Percentiles rank a stretch among this genome's conserved stretches.
Evolutionary conservation across 2,329 filamentous ascomycete genomes (phyloP).

Genomic region (Trichothecium roseum): DNA sequence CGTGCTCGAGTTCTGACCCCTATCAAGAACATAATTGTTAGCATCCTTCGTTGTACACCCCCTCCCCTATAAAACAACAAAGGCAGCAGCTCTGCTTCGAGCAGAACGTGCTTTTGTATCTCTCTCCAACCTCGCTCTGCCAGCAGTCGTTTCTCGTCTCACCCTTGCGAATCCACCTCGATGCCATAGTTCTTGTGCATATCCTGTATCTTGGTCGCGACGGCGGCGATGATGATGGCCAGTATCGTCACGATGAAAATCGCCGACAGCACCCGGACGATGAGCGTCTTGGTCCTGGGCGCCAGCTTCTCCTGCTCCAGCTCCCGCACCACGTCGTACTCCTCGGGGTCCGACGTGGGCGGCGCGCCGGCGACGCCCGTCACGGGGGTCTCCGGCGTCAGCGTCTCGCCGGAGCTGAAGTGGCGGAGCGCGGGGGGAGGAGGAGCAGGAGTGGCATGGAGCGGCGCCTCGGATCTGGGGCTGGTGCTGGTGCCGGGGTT

Average conservation of each 20-base stretch:
- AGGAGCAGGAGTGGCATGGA: neutral
- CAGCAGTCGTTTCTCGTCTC: neutral
- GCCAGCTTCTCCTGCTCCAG: neutral
- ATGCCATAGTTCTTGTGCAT: conserved; percentile 1
- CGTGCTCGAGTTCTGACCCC: no score
- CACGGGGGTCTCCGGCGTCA: conserved; percentile 5
- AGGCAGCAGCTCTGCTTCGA: no score
- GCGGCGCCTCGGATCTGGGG: neutral
- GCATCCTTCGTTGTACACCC: no score
- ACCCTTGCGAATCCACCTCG: neutral
- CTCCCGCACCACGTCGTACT: neutral
- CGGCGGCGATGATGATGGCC: conserved; percentile 5
- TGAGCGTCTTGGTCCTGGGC: conserved; percentile 2
- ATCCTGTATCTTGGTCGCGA: conserved; percentile 4
- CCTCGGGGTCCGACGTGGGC: conserved; percentile 1
- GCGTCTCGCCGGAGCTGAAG: conserved; percentile 2
- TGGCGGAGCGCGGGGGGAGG: no score
- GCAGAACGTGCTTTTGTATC: no score
- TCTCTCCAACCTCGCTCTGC: neutral
- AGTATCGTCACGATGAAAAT: conserved; percentile 5
- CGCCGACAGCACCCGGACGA: conserved; percentile 2
- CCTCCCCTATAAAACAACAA: no score
- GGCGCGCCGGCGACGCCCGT: no score
- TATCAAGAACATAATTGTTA: no score
- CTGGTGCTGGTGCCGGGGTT: no score